Evolutionary conservation across 164 flowering plant genomes (phyloP), one percentile per base, ranked within the genome.

Genomic region (Echeveria elegans): DNA sequence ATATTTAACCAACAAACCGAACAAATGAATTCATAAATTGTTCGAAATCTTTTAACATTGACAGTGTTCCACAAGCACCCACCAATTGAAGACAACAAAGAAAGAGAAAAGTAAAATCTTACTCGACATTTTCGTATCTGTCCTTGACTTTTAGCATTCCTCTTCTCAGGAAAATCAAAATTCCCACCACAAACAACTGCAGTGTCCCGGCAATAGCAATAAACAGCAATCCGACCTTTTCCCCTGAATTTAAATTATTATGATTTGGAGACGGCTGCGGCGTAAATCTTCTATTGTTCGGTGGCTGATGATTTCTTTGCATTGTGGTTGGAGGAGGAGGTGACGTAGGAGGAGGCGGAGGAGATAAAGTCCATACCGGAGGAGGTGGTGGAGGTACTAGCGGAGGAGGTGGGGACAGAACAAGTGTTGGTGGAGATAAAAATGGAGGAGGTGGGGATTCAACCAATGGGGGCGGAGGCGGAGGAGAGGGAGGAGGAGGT

Each of bases 181-280:
- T 80, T 14, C 76, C 84, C 38, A 72, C 77, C 4, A 83, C 84
- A 68, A 72, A 72, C 52, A 83, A 50, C 71, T 86, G 91, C 72
- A 86, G 59, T 32, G 77, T 59, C 21, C 75, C 79, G 0, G 75
- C 83, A 36, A 84, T 73, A 7, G 81, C 84, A 18, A 69, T 71
- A 60, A 86, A 86, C 48, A 80, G 52, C 43, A 81, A 45, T 38
- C 90, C 91, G 7, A 86, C 67, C 67, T 76, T 84, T 77, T 82
- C 75, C 74, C 87, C 88, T 19, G 43, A 36, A 45, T 86, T 82
- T 45, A 74, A 48, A 73, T 71, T 70, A n/a, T 69, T 56, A 5
- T 47, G 47, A 15, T 48, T 21, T 65, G 31, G 31, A 7, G 28
- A 7, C 30, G 61, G 16, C 43, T 7, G 1, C 9, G 53, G 30